Evolutionary conservation across 768 basidiomycete genomes (phyloP), one percentile per base, ranked within the genome.

Genomic region (Tubosaeta sp.): DNA sequence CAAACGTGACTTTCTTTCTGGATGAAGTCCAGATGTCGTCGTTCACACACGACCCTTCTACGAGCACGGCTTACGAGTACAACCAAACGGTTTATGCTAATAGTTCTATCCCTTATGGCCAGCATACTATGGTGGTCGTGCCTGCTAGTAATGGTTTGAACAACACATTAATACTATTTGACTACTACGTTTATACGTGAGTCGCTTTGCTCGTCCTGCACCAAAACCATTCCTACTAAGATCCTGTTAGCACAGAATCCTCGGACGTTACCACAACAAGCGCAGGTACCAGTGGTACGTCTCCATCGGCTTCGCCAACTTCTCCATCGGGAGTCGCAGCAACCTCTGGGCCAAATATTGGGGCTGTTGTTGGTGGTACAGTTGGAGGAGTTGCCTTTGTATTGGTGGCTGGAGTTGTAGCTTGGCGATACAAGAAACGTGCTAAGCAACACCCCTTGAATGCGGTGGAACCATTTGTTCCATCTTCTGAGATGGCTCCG

Each of bases 11-110:
- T 2, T 63, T 63, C 25, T 11, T 47, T 16, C 26, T 59, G 35
- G 60, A 62, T 43, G 19, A 37, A 6, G 22, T 11, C 1, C 2
- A 10, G 4, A 38, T 17, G 14, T 29, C 29, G 16, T 26, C 26
- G 0, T 63, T 53, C 31, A 9, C 10, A 5, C 61, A 63, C 3
- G 4, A 6, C 14, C 55, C 55, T 7, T 0, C 43, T 1, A 6
- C 38, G 5, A 47, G 41, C 32, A 31, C 38, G 19, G 10, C 41
- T 27, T 57, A 22, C 19, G 14, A 57, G 25, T 62, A 60, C 41
- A 57, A 63, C 14, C 61, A 59, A 9, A 19, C 46, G 0, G 61
- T 63, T 4, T 63, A 52, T 26, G 43, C 34, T 19, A 60, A 52
- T 17, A n/a, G 16, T 6, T 46, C 42, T 5, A 16, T 60, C 16